A percentile compares a stretch with the other conserved stretches of the same genome.
Evolutionary conservation across 768 basidiomycete genomes (phyloP).

Genomic region (Pisolithus orientalis): DNA sequence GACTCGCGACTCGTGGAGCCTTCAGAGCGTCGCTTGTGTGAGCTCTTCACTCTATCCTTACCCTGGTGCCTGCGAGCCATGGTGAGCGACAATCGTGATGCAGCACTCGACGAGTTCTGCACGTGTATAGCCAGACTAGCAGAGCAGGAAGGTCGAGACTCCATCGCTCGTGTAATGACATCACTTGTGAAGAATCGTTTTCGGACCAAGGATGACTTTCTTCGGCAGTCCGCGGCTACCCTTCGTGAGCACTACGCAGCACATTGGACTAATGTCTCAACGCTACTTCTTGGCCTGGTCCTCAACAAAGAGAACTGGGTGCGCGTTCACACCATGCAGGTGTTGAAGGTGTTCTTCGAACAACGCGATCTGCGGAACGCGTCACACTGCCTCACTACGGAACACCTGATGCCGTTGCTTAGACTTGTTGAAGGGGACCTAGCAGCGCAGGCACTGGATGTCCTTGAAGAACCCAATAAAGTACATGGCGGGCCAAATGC

Average conservation of each 20-base stretch:
- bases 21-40: constrained; percentile 66
- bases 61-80: constrained; percentile 87
- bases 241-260: constrained; percentile 80
- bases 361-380: constrained; percentile 74
- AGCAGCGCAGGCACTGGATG: constrained; percentile 79
- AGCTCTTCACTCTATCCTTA: constrained; percentile 74
- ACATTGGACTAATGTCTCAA: constrained; percentile 75
- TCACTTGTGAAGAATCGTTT: constrained; percentile 86
- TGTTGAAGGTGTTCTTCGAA: constrained; percentile 84
- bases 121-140: constrained; percentile 69
- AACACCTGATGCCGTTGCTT: constrained; percentile 85
- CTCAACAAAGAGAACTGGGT: constrained; percentile 82
- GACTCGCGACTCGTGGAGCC: constrained; percentile 66
- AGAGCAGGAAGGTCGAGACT: constrained; percentile 61
- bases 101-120: constrained; percentile 62
- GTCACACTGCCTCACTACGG: constrained; percentile 71
- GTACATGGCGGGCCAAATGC: constrained; percentile 74
- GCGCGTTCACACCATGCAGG: constrained; percentile 75
- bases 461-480: constrained; percentile 85
- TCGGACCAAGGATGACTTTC: constrained; percentile 88
- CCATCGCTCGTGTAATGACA: constrained; percentile 81
- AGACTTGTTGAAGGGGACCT: constrained; percentile 85
- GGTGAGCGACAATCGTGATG: constrained; percentile 53
- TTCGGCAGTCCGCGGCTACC: constrained; percentile 80
- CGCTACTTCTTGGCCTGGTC: constrained; percentile 79